Evolutionary conservation across 192 early-diverging fungal genomes (phyloP).

Genomic region (Umbelopsis ramanniana): DNA sequence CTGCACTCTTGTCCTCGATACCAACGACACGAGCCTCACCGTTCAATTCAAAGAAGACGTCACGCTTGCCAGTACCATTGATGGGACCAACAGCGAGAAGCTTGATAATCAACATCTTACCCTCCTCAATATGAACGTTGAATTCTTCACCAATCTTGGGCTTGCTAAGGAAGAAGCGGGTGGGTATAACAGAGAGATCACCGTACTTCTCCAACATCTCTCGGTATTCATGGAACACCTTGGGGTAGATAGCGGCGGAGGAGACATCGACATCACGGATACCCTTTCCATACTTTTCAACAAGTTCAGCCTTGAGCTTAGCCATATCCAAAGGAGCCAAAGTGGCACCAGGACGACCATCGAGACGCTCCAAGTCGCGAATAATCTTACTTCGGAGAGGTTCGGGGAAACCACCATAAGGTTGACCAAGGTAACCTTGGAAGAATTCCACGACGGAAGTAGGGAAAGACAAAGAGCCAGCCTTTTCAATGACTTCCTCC

Average conservation of each 20-base stretch:
- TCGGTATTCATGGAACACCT: slow-evolving; percentile 89
- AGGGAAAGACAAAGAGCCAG: slow-evolving; percentile 88
- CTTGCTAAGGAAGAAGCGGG: slow-evolving; percentile 87
- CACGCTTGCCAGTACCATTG: slow-evolving; percentile 76
- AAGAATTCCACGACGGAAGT: slow-evolving; percentile 95
- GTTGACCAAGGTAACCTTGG: slow-evolving; percentile 94
- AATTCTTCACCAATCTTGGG: slow-evolving; percentile 90
- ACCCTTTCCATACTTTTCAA: slow-evolving; percentile 80
- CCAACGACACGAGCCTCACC: slow-evolving; percentile 90
- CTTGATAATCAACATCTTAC: slow-evolving; percentile 90
- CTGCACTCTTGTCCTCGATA: slow-evolving; percentile 66
- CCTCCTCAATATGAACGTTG: slow-evolving; percentile 82
- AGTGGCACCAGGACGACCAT: slow-evolving; percentile 84
- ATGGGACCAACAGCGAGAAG: slow-evolving; percentile 87
- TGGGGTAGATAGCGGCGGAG: slow-evolving; percentile 90
- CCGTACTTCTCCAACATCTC: slow-evolving; percentile 76
- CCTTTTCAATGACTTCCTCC: slow-evolving; percentile 77
- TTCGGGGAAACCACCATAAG: slow-evolving; percentile 94
- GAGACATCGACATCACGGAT: slow-evolving; percentile 88
- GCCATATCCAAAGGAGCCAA: slow-evolving; percentile 81
- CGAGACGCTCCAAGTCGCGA: slow-evolving; percentile 72
- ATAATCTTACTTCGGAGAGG: slow-evolving; percentile 84
- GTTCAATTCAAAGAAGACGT: slow-evolving; percentile 97
- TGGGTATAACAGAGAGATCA: slow-evolving; percentile 89
- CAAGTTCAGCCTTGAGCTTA: slow-evolving; percentile 71